Evolutionary conservation across 164 flowering plant genomes (phyloP), one percentile per base, ranked within the genome.

Genomic region (Magnolia sinica): DNA sequence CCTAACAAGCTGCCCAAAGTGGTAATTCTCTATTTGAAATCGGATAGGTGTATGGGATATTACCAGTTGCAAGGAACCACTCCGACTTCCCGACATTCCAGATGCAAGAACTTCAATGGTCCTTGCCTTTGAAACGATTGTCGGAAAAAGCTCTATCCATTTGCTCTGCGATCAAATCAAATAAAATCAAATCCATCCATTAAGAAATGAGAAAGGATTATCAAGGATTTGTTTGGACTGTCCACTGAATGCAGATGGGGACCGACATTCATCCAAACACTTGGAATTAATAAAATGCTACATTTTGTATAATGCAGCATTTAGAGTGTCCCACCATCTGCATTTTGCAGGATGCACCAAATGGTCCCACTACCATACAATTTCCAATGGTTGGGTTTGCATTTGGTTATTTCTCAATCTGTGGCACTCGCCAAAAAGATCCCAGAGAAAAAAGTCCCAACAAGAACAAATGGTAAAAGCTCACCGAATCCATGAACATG

Each of bases 1-100:
- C 24, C 55, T 59, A 19, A 59, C n/a, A 49, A 66, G 66, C 24
- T 7, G 10, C 65, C 27, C 29, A 45, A 20, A 64, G 18, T 9
- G 24, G 10, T 10, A 37, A n/a, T 3, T 6, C 67, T 22, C 13
- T 6, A 27, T 8, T 4, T 16, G 23, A 45, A 50, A 71, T 18
- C 4, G 10, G 27, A 16, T 2, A 45, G 49, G 6, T 29, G 49
- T 10, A 5, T 10, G n/a, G 8, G 64, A 1, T 7, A 10, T 79
- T 84, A 94, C 99, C 91, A 94, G 77, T 83, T 88, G 94, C 37
- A 92, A 77, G 74, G 91, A 83, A 63, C 91, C 94, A 61, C 84
- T 85, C 37, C 78, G 76, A 23, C 79, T 87, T 75, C 95, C 93
- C 23, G 71, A 78, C 49, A 79, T 76, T 50, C 98, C 92, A 52